Evolutionary conservation across 495 filamentous ascomycete species (phyloP).

Genomic region (Aspergillus bertholletiae): DNA sequence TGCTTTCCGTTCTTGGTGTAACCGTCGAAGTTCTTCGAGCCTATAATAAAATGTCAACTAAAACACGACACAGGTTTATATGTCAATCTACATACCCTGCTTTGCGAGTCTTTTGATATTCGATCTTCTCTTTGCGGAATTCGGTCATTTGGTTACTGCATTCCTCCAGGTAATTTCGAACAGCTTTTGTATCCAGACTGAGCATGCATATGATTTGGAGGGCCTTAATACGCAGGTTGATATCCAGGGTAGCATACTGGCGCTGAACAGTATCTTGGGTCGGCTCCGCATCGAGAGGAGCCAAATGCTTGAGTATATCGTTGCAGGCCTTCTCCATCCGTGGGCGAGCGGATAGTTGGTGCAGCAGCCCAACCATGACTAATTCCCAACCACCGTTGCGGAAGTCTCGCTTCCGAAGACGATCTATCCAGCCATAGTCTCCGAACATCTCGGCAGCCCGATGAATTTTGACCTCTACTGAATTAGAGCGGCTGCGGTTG

Average conservation of each 20-base stretch:
- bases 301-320: conserved; percentile 71
- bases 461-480: conserved; percentile 50
- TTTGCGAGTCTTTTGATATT: conserved; percentile 80
- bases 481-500: conserved; percentile 22
- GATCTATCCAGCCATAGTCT: conserved; percentile 77
- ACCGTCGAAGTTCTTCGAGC: conserved; percentile 73
- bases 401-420: conserved; percentile 79
- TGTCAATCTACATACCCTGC: conserved; percentile 60
- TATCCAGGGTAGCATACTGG: conserved; percentile 70
- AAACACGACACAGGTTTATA: conserved; percentile 12
- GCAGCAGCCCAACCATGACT: conserved; percentile 80
- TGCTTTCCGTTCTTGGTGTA: conserved; percentile 86
- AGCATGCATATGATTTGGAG: conserved; percentile 87
- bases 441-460: conserved; percentile 72
- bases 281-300: conserved; percentile 70
- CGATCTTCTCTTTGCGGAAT: conserved; percentile 91
- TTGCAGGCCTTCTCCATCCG: conserved; percentile 69
- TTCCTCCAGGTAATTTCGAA: conserved; percentile 84
- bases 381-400: conserved; percentile 86
- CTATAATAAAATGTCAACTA: conserved; percentile 40
- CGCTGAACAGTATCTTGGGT: conserved; percentile 65
- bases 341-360: conserved; percentile 77
- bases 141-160: conserved; percentile 90
- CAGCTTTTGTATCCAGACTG: conserved; percentile 76
- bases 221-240: conserved; percentile 76